Percentiles rank a stretch among this genome's conserved stretches.
Conservation (phyloP, 768 basidiomycete species). For the Auricularia auricula-judae region DNA sequence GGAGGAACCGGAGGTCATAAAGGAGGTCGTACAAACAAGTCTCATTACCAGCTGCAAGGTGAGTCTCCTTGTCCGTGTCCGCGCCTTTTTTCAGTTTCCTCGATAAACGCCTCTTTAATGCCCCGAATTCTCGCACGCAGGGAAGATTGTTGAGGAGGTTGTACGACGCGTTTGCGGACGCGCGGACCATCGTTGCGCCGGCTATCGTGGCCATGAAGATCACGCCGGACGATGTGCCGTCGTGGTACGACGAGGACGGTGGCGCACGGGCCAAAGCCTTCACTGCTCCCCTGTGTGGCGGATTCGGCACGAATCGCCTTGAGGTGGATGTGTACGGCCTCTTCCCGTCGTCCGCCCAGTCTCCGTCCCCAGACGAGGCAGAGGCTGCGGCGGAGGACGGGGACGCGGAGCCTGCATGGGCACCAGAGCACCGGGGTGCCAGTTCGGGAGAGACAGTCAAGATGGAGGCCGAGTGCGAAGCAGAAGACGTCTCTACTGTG, state of each 20-base stretch:
- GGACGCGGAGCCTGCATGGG: conserved; percentile 20
- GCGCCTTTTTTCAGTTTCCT: no score
- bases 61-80: background rate
- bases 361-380: background rate
- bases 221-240: conserved; percentile 43
- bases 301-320: background rate
- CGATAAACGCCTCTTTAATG: conserved; percentile 10
- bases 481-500: conserved; percentile 8
- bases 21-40: conserved; percentile 49
- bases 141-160: conserved; percentile 58
- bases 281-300: background rate
- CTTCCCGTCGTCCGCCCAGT: background rate
- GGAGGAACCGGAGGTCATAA: conserved; percentile 34
- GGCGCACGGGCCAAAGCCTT: conserved; percentile 14
- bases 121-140: conserved; percentile 19
- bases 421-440: conserved; percentile 45
- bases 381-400: background rate
- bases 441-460: conserved; percentile 15
- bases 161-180: conserved; percentile 34
- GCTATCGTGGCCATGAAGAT: conserved; percentile 17
- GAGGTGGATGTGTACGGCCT: conserved; percentile 1
- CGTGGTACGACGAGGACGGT: conserved; percentile 36
- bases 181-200: conserved; percentile 34
- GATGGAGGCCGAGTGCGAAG: conserved; percentile 14
- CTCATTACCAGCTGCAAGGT: conserved; percentile 49